Evolutionary conservation across 495 filamentous ascomycete species (phyloP).

Genomic region (Penicillium chermesinum): DNA sequence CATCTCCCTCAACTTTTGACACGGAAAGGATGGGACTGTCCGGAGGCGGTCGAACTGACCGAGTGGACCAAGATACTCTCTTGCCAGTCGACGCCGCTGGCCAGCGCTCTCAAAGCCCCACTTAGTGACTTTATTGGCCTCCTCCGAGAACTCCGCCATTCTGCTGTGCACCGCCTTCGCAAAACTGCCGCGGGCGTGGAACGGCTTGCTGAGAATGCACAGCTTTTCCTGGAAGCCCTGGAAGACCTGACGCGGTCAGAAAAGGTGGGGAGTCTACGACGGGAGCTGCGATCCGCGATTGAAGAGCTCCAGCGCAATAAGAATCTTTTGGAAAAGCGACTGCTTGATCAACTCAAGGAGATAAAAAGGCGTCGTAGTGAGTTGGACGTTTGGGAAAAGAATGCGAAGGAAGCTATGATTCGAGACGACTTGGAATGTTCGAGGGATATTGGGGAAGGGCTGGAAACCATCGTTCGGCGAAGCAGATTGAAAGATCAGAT

Average conservation of each 20-base stretch:
- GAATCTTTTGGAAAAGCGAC: constrained; percentile 4
- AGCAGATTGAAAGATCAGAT: neutral
- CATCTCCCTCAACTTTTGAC: constrained; percentile 30
- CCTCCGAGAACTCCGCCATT: neutral
- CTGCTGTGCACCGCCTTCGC: constrained; percentile 2
- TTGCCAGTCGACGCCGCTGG: neutral
- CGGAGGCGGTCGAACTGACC: constrained; percentile 34
- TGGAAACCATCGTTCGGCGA: neutral
- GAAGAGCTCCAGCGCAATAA: constrained; percentile 10
- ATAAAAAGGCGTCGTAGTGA: neutral
- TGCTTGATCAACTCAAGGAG: constrained; percentile 4
- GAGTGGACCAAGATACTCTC: constrained; percentile 9
- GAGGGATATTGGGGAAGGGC: neutral
- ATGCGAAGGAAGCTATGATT: neutral
- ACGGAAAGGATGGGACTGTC: constrained; percentile 28
- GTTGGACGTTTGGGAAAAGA: neutral
- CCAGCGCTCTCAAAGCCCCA: neutral
- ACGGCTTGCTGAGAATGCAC: constrained; percentile 10
- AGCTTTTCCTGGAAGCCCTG: constrained; percentile 6
- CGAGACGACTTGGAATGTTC: neutral
- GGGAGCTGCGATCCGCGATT: constrained; percentile 4
- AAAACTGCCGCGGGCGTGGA: constrained; percentile 3
- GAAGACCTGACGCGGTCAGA: constrained; percentile 4
- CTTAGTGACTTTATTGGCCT: neutral
- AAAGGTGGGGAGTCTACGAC: constrained; percentile 5